These are phyloP conservation scores for Rhodamnia rubescens DNA, from an alignment of 345 rosid genomes.

Conservation along the genomic window DNA sequence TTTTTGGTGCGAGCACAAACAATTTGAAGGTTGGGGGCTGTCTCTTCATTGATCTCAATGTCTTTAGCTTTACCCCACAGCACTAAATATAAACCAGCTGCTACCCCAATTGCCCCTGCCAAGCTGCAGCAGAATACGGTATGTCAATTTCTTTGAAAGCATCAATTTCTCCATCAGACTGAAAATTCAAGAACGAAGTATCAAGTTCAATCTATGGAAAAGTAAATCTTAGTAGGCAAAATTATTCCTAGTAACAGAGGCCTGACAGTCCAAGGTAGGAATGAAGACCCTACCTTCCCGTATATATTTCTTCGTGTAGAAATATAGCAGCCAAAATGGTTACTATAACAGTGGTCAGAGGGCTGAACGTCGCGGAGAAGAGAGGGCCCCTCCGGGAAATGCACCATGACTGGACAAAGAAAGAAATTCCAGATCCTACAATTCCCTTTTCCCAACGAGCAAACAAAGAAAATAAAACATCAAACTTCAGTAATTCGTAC, in stretches of 20 bases:
- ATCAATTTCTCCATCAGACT: background rate
- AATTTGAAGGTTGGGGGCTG: background rate
- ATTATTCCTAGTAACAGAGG: background rate
- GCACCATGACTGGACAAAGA: conserved; percentile 66
- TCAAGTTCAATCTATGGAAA: background rate
- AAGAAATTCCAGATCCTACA: conserved; percentile 27
- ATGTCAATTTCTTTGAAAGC: background rate
- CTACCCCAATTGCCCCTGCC: conserved; percentile 11
- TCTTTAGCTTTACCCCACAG: conserved; percentile 27
- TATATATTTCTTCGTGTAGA: conserved; percentile 37
- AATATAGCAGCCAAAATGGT: conserved; percentile 43
- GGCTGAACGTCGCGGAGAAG: conserved; percentile 56
- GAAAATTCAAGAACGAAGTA: background rate
- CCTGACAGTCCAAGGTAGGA: background rate
- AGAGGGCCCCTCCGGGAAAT: conserved; percentile 51
- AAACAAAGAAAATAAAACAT: background rate
- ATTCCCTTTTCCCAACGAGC: conserved; percentile 22
- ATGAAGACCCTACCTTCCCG: conserved; percentile 26
- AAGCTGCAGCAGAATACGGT: conserved; percentile 1
- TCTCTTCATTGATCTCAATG: background rate
- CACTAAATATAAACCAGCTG: conserved; percentile 11
- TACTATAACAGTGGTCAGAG: conserved; percentile 47
- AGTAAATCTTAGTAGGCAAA: background rate
- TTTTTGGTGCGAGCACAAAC: background rate
- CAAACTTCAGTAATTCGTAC: background rate